Conservation (phyloP, 73 alveolate species). For the Paramecium pentaurelia region DNA sequence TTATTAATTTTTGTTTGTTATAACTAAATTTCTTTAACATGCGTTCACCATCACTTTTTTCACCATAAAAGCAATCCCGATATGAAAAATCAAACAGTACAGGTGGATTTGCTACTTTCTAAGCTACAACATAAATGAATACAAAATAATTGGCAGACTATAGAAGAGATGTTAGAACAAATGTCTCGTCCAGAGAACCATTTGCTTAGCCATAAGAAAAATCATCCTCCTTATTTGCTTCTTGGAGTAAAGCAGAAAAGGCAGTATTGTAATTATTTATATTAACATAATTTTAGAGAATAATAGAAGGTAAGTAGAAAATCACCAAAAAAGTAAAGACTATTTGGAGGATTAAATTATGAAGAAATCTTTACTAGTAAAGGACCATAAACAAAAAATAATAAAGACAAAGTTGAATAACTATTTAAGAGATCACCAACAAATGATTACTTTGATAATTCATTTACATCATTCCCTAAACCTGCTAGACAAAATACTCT, state of each 20-base stretch:
- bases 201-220: background rate
- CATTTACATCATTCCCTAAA: conserved; percentile 4
- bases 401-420: background rate
- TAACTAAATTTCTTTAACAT: background rate
- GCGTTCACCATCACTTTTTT: conserved; percentile 5
- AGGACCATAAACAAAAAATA: background rate
- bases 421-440: background rate
- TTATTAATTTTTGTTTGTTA: conserved; percentile 9
- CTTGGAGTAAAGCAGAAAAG: background rate
- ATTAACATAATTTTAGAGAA: background rate
- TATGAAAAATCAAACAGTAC: background rate
- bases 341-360: conserved; percentile 28
- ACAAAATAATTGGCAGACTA: background rate
- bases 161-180: background rate
- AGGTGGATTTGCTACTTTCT: background rate
- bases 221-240: background rate
- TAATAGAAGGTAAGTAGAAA: background rate
- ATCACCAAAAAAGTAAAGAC: background rate
- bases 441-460: background rate
- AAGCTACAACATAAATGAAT: background rate
- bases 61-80: background rate
- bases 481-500: background rate
- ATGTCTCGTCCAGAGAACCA: conserved; percentile 19
- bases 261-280: background rate
- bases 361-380: conserved; percentile 4